Evolutionary conservation across 2,329 filamentous ascomycete genomes (phyloP).

Genomic region (Penicillium sp.): DNA sequence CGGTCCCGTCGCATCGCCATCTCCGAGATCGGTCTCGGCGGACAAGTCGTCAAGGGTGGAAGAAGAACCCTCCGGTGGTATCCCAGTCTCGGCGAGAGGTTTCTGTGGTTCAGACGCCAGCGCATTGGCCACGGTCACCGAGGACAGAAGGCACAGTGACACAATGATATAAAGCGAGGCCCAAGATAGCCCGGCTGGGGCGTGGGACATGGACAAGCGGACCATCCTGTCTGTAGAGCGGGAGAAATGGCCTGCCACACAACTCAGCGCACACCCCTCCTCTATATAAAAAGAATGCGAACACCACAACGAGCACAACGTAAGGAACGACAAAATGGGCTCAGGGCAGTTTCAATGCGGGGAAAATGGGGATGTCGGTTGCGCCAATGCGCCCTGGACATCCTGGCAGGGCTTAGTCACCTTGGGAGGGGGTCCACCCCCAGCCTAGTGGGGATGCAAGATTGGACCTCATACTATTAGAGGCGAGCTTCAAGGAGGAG

Average conservation of each 20-base stretch:
- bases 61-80: slow-evolving; percentile 5
- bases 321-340: slow-evolving; percentile 7
- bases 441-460: neutral
- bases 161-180: slow-evolving; percentile 30
- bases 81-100: slow-evolving; percentile 23
- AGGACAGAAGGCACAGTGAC: slow-evolving; percentile 33
- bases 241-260: slow-evolving; percentile 15
- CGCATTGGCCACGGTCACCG: slow-evolving; percentile 34
- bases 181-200: slow-evolving; percentile 19
- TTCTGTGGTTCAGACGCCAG: slow-evolving; percentile 40
- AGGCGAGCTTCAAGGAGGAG: neutral
- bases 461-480: neutral
- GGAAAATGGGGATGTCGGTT: slow-evolving; percentile 22
- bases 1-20: slow-evolving; percentile 13
- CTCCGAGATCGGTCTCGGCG: slow-evolving; percentile 19
- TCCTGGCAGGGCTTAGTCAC: slow-evolving; percentile 24
- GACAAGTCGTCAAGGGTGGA: slow-evolving; percentile 10
- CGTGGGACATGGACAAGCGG: slow-evolving; percentile 16
- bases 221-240: slow-evolving; percentile 25
- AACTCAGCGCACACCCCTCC: slow-evolving; percentile 9
- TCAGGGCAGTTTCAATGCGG: slow-evolving; percentile 24
- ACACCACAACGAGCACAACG: slow-evolving; percentile 11
- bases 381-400: slow-evolving; percentile 11
- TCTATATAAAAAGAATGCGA: slow-evolving; percentile 29
- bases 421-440: slow-evolving; percentile 3